Evolutionary conservation across 1,284 basidiomycete genomes (phyloP), one percentile per base, ranked within the genome.

Genomic region (Ceratobasidium theobromae): DNA sequence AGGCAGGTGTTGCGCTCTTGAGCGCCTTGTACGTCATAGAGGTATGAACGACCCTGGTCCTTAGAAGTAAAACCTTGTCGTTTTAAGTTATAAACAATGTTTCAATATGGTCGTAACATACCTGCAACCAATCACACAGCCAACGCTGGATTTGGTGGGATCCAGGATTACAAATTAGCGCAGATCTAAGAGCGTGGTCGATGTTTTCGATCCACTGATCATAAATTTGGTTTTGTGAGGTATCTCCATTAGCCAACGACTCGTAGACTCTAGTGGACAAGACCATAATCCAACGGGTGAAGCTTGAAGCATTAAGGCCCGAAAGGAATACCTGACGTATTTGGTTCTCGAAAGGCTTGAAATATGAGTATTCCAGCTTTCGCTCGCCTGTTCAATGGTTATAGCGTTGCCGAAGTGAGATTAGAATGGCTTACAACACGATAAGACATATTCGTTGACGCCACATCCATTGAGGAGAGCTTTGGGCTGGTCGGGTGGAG

Each of bases 211-310:
- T 58, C 28, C 40, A 43, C 1, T n/a, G 55, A 21, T 12, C 8
- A 33, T 41, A 23, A 4, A 25, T 45, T 14, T 9, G 16, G 28
- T 25, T 33, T 12, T 27, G 25, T 32, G 23, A 28, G 25, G 14
- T 14, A 55, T 27, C 28, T n/a, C 55, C 55, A 3, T 43, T 11
- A 48, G 35, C 27, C 18, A 48, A 21, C n/a, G 40, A 45, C 23
- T 58, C 55, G 30, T 40, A 46, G 18, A 48, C 18, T 11, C 35
- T 45, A n/a, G 43, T 23, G 25, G 32, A 45, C 28, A 58, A 12
- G 30, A 58, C 33, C 28, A 58, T 32, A 11, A 41, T 27, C 41
- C 55, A 58, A 12, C 55, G 55, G 18, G 41, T 48, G 6, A 32
- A 33, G 28, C 16, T 5, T 4, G 27, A 58, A 9, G 21, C 18